Percentiles rank a stretch among this genome's conserved stretches.
These are phyloP conservation scores for Guyanaporus albipodus DNA, from an alignment of 768 basidiomycete genomes.

Conservation along the genomic window DNA sequence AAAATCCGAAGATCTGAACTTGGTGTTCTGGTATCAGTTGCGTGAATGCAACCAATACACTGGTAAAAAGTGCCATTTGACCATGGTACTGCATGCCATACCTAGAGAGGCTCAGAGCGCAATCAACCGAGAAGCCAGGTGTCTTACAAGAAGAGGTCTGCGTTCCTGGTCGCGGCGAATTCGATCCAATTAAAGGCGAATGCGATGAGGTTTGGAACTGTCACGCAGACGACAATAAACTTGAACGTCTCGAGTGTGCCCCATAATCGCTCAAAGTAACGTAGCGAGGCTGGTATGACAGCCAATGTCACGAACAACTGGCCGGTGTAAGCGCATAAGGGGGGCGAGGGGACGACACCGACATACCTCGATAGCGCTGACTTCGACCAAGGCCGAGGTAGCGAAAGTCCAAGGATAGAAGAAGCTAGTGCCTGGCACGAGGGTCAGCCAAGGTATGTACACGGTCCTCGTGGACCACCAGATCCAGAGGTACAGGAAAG, in stretches of 20 bases:
- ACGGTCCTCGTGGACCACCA: slow-evolving; percentile 48
- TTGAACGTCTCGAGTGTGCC: slow-evolving; percentile 81
- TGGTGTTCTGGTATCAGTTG: slow-evolving; percentile 98
- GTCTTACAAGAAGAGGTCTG: slow-evolving; percentile 77
- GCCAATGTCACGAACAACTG: slow-evolving; percentile 77
- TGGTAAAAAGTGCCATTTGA: slow-evolving; percentile 86
- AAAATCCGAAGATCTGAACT: slow-evolving; percentile 82
- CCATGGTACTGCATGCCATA: slow-evolving; percentile 90
- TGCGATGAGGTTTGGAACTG: slow-evolving; percentile 83
- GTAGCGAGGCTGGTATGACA: slow-evolving; percentile 74
- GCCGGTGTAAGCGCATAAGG: slow-evolving; percentile 4
- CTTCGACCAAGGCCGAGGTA: slow-evolving; percentile 87
- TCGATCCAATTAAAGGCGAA: slow-evolving; percentile 89
- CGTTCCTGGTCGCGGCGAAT: slow-evolving; percentile 60
- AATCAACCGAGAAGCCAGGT: slow-evolving; percentile 4
- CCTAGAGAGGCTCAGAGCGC: slow-evolving; percentile 39
- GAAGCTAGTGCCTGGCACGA: slow-evolving; percentile 76
- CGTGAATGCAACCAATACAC: slow-evolving; percentile 91
- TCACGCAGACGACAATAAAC: slow-evolving; percentile 77
- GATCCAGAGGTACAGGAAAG: slow-evolving; percentile 63
- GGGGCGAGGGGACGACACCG: not conserved
- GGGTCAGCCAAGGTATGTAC: slow-evolving; percentile 62
- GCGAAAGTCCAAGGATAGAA: slow-evolving; percentile 93
- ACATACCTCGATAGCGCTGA: slow-evolving; percentile 77
- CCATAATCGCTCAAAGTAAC: slow-evolving; percentile 95